These are phyloP conservation scores for Kalmusia sp. DNA, from an alignment of 2,329 filamentous ascomycete genomes.

Conservation along the genomic window DNA sequence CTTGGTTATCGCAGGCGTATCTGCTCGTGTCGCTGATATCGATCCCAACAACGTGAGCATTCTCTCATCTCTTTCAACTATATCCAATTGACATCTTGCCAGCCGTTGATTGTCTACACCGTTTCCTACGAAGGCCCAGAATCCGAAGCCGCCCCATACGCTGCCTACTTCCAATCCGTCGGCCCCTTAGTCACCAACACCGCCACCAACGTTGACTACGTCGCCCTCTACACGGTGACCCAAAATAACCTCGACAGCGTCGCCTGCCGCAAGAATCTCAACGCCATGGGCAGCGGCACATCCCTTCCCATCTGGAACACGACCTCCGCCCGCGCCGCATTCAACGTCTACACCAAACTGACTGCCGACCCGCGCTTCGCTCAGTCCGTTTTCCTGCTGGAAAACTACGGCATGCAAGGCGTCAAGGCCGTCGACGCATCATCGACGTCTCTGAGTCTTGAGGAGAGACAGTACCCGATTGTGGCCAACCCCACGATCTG, in stretches of 20 bases:
- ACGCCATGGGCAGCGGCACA: constrained; percentile 20
- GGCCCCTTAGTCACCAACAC: constrained; percentile 12
- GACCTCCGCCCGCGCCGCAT: constrained; percentile 21
- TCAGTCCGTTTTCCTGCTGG: constrained; percentile 21
- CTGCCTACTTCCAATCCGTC: constrained; percentile 23
- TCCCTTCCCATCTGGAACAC: constrained; percentile 27
- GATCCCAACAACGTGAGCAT: constrained; percentile 24
- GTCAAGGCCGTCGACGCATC: constrained; percentile 15
- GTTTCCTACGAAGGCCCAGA: constrained; percentile 25
- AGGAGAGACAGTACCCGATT: constrained; percentile 44
- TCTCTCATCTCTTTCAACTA: neutral
- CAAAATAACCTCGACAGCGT: constrained; percentile 20
- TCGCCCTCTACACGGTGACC: constrained; percentile 23
- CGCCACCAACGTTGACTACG: constrained; percentile 18
- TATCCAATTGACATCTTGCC: constrained; percentile 8
- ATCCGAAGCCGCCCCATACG: constrained; percentile 21
- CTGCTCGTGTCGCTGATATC: constrained; percentile 15
- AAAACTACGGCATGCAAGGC: constrained; percentile 30
- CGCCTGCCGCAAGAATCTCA: constrained; percentile 19
- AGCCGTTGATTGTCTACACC: constrained; percentile 20
- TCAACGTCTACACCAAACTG: constrained; percentile 23
- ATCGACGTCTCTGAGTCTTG: constrained; percentile 19
- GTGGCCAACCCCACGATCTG: constrained; percentile 22
- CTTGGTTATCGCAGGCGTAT: constrained; percentile 19
- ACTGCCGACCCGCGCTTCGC: constrained; percentile 27